A percentile compares a stretch with the other conserved stretches of the same genome.
Conservation (phyloP, 2,329 filamentous ascomycete species). For the Cladophialophora exuberans region DNA sequence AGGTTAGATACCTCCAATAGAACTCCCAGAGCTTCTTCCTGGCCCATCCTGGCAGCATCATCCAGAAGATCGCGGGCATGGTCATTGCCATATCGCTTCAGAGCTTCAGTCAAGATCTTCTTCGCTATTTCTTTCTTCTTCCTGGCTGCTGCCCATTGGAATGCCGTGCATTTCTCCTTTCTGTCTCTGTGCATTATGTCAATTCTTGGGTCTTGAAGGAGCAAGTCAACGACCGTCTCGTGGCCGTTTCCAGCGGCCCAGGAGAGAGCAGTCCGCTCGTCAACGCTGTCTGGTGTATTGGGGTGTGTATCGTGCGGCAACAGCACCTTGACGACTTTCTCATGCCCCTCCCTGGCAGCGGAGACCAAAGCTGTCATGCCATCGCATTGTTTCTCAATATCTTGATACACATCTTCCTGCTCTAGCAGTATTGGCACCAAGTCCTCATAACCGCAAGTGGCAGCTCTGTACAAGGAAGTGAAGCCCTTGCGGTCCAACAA, state of each 20-base stretch:
- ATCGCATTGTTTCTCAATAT: not conserved
- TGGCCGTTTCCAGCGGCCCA: not conserved
- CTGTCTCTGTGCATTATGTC: not conserved
- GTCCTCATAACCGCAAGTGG: not conserved
- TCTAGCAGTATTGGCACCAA: not conserved
- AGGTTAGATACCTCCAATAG: not conserved
- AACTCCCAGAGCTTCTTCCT: not conserved
- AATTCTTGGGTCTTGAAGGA: not conserved
- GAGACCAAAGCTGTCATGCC: not conserved
- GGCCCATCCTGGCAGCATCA: not conserved
- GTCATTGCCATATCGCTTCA: not conserved
- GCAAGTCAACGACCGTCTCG: not conserved
- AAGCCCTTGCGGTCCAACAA: not conserved
- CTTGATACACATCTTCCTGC: not conserved
- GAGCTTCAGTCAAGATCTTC: not conserved
- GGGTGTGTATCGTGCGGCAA: not conserved
- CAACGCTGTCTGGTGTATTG: not conserved
- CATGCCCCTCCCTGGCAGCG: not conserved
- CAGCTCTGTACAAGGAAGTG: not conserved
- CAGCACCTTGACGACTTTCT: not conserved
- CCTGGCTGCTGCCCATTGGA: not conserved
- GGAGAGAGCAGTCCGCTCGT: not conserved
- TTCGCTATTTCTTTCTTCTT: not conserved
- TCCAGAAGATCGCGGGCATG: not conserved
- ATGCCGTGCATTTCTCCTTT: not conserved